Conservation (phyloP, 2,329 filamentous ascomycete species). For the Lecanicillium sp. region DNA sequence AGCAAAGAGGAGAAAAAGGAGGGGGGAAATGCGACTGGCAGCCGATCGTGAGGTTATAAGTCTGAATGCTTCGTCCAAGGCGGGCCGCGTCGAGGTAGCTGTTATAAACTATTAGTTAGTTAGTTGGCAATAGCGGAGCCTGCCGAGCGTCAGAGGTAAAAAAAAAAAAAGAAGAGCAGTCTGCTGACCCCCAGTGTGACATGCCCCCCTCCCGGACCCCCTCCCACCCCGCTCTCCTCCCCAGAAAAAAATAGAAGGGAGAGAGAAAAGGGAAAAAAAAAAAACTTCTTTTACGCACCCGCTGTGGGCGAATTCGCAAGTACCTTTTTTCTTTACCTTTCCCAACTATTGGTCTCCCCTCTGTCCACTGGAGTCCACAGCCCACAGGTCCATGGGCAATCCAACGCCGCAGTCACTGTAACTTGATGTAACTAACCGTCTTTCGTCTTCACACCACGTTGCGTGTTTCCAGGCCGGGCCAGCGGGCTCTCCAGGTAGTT, state of each 20-base stretch:
- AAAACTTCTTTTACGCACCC: neutral
- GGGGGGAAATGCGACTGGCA: too few relatives aligned
- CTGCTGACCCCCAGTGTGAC: neutral
- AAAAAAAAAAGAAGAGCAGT: neutral
- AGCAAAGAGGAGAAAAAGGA: too few relatives aligned
- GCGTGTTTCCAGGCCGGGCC: conserved; percentile 2
- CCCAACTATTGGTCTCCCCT: too few relatives aligned
- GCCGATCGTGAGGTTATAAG: too few relatives aligned
- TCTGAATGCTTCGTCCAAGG: neutral
- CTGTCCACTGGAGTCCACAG: neutral
- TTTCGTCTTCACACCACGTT: neutral
- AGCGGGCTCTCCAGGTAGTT: neutral
- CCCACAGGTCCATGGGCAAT: conserved; percentile 7
- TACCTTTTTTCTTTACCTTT: neutral
- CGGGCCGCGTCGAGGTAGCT: conserved; percentile 7
- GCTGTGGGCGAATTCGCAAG: neutral
- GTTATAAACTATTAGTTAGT: conserved; percentile 2
- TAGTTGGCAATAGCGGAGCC: neutral
- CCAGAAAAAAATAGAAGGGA: too few relatives aligned
- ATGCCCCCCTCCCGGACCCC: too few relatives aligned
- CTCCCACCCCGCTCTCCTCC: too few relatives aligned
- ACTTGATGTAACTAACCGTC: too few relatives aligned
- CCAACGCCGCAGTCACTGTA: too few relatives aligned
- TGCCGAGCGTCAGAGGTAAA: too few relatives aligned
- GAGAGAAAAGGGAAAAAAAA: neutral